A percentile compares a stretch with the other conserved stretches of the same genome.
Evolutionary conservation across 2,329 filamentous ascomycete genomes (phyloP).

Genomic region (Fusarium sp.): DNA sequence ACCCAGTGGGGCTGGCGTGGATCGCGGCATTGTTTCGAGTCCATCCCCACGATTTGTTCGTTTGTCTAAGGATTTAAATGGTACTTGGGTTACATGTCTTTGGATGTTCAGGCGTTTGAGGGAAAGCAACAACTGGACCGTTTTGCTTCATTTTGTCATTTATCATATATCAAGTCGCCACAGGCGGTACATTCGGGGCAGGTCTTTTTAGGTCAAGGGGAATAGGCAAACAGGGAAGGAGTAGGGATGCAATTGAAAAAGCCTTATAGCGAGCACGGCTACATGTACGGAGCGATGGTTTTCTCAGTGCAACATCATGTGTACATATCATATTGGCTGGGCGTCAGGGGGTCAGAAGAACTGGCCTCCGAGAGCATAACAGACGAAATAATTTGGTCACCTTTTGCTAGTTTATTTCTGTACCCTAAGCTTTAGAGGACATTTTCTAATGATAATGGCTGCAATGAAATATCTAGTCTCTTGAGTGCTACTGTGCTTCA

Average conservation of each 20-base stretch:
- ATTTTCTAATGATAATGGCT: slow-evolving; percentile 19
- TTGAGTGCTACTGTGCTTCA: not conserved
- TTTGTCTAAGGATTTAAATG: slow-evolving; percentile 33
- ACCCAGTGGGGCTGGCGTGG: slow-evolving; percentile 10
- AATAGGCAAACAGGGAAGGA: slow-evolving; percentile 10
- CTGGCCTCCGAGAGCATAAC: no score
- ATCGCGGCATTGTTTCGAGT: slow-evolving; percentile 22
- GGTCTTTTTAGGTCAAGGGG: slow-evolving; percentile 3
- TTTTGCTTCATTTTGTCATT: slow-evolving; percentile 21
- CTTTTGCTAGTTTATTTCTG: no score
- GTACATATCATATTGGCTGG: slow-evolving; percentile 40
- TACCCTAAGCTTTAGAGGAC: no score
- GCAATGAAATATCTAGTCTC: slow-evolving; percentile 14
- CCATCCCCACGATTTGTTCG: slow-evolving; percentile 26
- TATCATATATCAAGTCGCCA: slow-evolving; percentile 19
- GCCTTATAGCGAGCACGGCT: slow-evolving; percentile 19
- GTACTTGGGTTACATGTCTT: slow-evolving; percentile 18
- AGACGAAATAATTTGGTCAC: no score
- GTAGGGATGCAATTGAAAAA: slow-evolving; percentile 25
- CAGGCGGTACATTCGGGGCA: slow-evolving; percentile 9
- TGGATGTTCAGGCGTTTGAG: slow-evolving; percentile 38
- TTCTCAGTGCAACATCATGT: slow-evolving; percentile 23
- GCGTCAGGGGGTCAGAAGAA: no score
- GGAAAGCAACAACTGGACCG: slow-evolving; percentile 22
- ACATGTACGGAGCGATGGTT: slow-evolving; percentile 28